phyloP scores from a whole-genome alignment of 257 asterid genomes.

The Thymus mandschuricus region DNA sequence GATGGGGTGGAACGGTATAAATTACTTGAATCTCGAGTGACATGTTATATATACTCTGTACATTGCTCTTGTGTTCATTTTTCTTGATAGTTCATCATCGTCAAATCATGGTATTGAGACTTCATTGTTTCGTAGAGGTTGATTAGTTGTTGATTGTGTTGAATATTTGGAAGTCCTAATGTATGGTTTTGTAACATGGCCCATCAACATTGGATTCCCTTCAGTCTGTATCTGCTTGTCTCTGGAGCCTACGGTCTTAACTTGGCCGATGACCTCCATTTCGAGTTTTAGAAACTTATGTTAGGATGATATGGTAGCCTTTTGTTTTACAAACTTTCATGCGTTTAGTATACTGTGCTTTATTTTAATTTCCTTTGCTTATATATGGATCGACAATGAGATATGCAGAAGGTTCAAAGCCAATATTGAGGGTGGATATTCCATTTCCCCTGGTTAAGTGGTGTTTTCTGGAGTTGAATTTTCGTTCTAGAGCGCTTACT shows the following conservation, averaged over 20 bases:
- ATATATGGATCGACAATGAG: background rate
- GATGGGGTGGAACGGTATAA: constrained; percentile 99
- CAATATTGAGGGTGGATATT: background rate
- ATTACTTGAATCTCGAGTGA: background rate
- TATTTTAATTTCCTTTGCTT: background rate
- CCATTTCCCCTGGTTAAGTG: background rate
- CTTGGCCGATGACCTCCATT: background rate
- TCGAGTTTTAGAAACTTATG: background rate
- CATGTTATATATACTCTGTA: background rate
- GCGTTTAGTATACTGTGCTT: background rate
- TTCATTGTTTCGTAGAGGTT: background rate
- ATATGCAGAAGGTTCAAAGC: background rate
- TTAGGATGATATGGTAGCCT: background rate
- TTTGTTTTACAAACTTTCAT: background rate
- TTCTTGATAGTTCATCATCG: background rate
- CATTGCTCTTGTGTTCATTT: constrained; percentile 11
- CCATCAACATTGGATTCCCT: background rate
- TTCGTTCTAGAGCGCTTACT: background rate
- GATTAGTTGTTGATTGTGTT: background rate
- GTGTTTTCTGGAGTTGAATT: background rate
- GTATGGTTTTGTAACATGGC: background rate
- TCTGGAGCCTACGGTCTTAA: background rate
- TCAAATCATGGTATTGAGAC: background rate
- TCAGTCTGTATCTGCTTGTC: constrained; percentile 8
- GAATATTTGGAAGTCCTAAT: background rate